Percentiles rank a stretch among this genome's conserved stretches.
Evolutionary conservation across 2,329 filamentous ascomycete genomes (phyloP).

Genomic region (Colletotrichum coccodes): DNA sequence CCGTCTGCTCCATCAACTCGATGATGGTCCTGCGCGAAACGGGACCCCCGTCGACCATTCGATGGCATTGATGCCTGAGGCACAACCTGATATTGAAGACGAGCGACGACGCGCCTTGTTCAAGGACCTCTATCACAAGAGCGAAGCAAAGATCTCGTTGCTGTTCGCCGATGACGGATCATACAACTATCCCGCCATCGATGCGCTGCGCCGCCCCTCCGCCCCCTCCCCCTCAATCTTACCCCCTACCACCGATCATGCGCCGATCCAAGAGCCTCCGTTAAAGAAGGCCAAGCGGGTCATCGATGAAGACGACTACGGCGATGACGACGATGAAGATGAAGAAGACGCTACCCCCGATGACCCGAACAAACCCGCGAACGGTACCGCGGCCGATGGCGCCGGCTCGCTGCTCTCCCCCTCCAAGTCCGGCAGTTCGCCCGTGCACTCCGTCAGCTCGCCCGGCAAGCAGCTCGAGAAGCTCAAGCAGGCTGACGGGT

Average conservation of each 20-base stretch:
- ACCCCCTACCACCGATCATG: constrained; percentile 68
- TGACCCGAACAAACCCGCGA: constrained; percentile 64
- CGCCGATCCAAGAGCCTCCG: constrained; percentile 68
- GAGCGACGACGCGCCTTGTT: constrained; percentile 80
- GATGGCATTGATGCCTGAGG: constrained; percentile 67
- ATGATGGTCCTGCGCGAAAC: constrained; percentile 66
- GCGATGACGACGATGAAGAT: constrained; percentile 84
- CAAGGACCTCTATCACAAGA: constrained; percentile 79
- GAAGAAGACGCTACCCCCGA: constrained; percentile 73
- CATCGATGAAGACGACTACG: constrained; percentile 88
- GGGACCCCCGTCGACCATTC: constrained; percentile 62
- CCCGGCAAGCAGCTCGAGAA: constrained; percentile 66
- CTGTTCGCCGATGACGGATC: constrained; percentile 74
- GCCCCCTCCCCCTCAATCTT: constrained; percentile 51
- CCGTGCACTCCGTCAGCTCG: constrained; percentile 69
- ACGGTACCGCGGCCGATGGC: constrained; percentile 59
- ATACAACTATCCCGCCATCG: constrained; percentile 63
- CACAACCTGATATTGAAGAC: constrained; percentile 70
- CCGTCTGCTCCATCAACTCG: constrained; percentile 65
- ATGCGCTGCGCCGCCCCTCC: constrained; percentile 60
- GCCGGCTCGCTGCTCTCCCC: constrained; percentile 72
- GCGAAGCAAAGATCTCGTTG: constrained; percentile 79
- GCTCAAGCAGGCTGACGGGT: constrained; percentile 58
- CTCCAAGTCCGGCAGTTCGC: constrained; percentile 76
- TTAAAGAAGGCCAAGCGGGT: constrained; percentile 80